These are phyloP conservation scores for Mortierella antarctica DNA, from an alignment of 192 early-diverging fungal species.

Conservation along the genomic window DNA sequence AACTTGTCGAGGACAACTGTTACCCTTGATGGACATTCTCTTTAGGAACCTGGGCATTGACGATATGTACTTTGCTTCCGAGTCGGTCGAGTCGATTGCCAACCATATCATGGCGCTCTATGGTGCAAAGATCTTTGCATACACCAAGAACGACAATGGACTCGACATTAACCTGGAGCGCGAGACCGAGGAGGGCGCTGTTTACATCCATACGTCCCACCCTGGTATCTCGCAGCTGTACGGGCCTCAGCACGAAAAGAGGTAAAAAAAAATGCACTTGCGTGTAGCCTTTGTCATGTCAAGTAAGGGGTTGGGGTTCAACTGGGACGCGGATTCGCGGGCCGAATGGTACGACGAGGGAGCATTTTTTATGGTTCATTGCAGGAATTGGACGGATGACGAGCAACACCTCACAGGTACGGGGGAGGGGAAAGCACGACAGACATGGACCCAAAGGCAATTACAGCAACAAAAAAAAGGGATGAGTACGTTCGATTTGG, in stretches of 20 bases:
- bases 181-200: constrained; percentile 89
- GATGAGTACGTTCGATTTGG: too few relatives aligned
- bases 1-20: not conserved
- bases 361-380: too few relatives aligned
- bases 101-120: constrained; percentile 97
- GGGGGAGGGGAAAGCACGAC: too few relatives aligned
- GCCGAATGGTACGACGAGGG: too few relatives aligned
- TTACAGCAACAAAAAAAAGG: too few relatives aligned
- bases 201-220: constrained; percentile 95
- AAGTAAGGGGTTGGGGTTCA: too few relatives aligned
- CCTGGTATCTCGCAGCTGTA: constrained; percentile 91
- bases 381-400: too few relatives aligned
- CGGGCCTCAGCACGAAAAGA: constrained; percentile 87
- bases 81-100: constrained; percentile 90
- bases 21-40: not conserved
- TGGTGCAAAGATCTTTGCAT: constrained; percentile 93
- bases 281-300: not conserved
- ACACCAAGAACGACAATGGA: constrained; percentile 84
- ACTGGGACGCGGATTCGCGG: too few relatives aligned
- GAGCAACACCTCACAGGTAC: too few relatives aligned
- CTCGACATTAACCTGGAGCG: constrained; percentile 90
- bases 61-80: constrained; percentile 97
- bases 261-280: constrained; percentile 41
- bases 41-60: constrained; percentile 94
- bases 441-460: too few relatives aligned